Evolutionary conservation across 73 alveolate species (phyloP).

Genomic region (Paramecium sonneborni): DNA sequence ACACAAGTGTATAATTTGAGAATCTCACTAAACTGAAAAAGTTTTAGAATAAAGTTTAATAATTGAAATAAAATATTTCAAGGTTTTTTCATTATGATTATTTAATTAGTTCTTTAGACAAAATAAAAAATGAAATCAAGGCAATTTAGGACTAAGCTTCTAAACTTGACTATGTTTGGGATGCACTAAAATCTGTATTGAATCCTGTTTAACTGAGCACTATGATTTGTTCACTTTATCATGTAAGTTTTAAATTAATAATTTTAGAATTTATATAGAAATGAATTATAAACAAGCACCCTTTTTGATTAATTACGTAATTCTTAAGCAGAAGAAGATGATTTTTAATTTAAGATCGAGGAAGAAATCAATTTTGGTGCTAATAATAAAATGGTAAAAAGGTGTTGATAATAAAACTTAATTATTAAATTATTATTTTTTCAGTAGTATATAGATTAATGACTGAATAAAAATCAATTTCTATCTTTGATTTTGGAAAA

Average conservation of each 20-base stretch:
- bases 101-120: slow-evolving; percentile 4
- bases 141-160: not conserved
- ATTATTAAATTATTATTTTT: not conserved
- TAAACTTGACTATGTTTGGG: slow-evolving; percentile 41
- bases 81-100: not conserved
- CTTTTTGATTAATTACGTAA: not conserved
- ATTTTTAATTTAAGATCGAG: not conserved
- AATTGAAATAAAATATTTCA: not conserved
- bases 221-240: slow-evolving; percentile 26
- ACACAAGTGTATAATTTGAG: not conserved
- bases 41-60: not conserved
- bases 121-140: not conserved
- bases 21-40: not conserved
- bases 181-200: not conserved
- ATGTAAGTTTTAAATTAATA: not conserved
- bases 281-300: not conserved
- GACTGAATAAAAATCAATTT: not conserved
- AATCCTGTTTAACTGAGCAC: slow-evolving; percentile 22
- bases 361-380: not conserved
- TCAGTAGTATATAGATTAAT: not conserved
- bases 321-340: not conserved
- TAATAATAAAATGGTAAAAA: not conserved
- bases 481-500: slow-evolving; percentile 42
- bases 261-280: not conserved
- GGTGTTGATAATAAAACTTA: not conserved